Evolutionary conservation across 306 rosid genomes (phyloP), one percentile per base, ranked within the genome.

Genomic region (Corylus avellana): DNA sequence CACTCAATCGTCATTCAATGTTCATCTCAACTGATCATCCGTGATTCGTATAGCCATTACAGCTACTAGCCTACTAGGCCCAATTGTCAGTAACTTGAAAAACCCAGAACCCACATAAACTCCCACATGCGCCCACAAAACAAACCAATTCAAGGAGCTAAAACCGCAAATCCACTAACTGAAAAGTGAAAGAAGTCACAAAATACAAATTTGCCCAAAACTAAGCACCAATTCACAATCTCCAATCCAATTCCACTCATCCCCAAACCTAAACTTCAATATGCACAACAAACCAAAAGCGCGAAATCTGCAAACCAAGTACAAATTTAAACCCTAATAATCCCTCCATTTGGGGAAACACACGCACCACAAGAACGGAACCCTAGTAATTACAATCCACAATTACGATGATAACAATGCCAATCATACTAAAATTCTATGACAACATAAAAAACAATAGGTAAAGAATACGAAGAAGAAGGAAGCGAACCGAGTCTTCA

Each of bases 401-500:
- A 39, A 59, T 51, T 63, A 11, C 75, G 75, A 82, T 47, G 64
- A 53, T 12, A 51, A 62, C 12, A 51, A 81, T 62, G 66, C 68
- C 50, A 51, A 9, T 46, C 2, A 10, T n/a, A 73, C 72, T 7
- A 71, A 79, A 79, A 76, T 77, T 74, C 63, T 29, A 8, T 50
- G 22, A 74, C 5, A 50, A 13, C 1, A 4, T 37, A 48, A 4
- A 54, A 59, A 78, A 27, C 42, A 2, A 9, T 1, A 14, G 75
- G 22, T 3, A 62, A 27, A 1, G 44, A 58, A 72, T 68, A 39
- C 50, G 48, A 70, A 67, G 46, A 37, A 29, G 32, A 58, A 3
- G 11, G 73, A 27, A 46, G 20, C 86, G 75, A 72, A 94, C 98
- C 94, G 85, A 73, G 80, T 91, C 90, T 72, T 87, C 79, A 13